A percentile compares a stretch with the other conserved stretches of the same genome.
Conservation (phyloP, 108 stramenopile species). For the Cyclostephanos tholiformis region DNA sequence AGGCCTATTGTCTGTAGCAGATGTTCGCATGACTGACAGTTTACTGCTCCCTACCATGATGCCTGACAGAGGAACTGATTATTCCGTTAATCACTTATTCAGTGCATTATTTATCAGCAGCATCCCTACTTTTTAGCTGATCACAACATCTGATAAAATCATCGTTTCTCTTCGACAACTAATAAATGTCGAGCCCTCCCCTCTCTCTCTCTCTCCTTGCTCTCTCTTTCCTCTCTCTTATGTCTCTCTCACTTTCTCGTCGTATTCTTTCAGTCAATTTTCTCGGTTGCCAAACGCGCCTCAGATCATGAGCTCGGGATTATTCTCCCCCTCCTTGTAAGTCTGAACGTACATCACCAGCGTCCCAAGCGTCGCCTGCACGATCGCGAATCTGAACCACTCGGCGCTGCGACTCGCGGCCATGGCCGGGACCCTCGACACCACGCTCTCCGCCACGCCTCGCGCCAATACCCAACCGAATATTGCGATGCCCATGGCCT, state of each 20-base stretch:
- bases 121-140: too few species aligned
- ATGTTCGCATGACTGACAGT: too few species aligned
- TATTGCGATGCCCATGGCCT: conserved; percentile 50
- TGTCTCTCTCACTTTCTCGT: background rate
- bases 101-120: too few species aligned
- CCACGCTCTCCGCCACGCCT: conserved; percentile 38
- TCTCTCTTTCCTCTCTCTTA: background rate
- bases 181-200: background rate
- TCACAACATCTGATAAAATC: too few species aligned
- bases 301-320: conserved; percentile 41
- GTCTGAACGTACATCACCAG: conserved; percentile 44
- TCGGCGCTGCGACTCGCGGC: conserved; percentile 43
- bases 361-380: conserved; percentile 41
- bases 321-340: conserved; percentile 51
- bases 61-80: too few species aligned
- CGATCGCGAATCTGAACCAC: conserved; percentile 54
- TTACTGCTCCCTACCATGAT: too few species aligned
- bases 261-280: background rate
- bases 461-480: conserved; percentile 34
- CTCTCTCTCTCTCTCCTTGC: background rate
- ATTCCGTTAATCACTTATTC: too few species aligned
- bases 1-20: too few species aligned
- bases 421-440: conserved; percentile 43
- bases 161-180: too few species aligned
- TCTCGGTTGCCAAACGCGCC: too few species aligned